Evolutionary conservation across 1,284 basidiomycete species (phyloP).

Genomic region (Inonotus hispidus): DNA sequence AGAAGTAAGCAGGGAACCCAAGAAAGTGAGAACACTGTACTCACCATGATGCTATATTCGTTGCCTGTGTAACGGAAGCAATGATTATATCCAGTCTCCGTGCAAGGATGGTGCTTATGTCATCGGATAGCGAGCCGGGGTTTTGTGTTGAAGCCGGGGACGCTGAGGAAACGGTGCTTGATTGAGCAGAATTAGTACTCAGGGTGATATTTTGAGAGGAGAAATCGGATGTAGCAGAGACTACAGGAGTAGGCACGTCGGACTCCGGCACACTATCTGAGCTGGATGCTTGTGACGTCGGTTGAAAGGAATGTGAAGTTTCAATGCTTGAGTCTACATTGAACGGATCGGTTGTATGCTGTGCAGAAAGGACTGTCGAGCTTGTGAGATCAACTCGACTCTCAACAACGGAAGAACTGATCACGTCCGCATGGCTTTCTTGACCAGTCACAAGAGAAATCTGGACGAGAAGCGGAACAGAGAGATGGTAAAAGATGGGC

Average conservation of each 20-base stretch:
- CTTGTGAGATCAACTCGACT: not conserved
- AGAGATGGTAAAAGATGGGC: not conserved
- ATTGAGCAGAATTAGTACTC: not conserved
- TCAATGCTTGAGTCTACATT: too few relatives aligned
- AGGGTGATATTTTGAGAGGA: too few relatives aligned
- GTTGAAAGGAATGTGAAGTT: too few relatives aligned
- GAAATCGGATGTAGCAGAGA: too few relatives aligned
- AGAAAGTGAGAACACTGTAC: not conserved
- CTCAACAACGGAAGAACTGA: not conserved
- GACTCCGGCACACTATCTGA: too few relatives aligned
- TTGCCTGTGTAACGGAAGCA: conserved; percentile 23
- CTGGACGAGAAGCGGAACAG: not conserved
- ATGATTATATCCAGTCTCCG: conserved; percentile 28
- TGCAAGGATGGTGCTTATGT: conserved; percentile 26
- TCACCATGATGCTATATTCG: conserved; percentile 26
- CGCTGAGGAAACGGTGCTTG: not conserved
- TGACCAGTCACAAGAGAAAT: not conserved
- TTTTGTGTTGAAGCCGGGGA: conserved; percentile 4
- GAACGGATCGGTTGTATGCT: too few relatives aligned
- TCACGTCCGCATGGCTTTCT: not conserved
- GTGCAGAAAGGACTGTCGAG: too few relatives aligned
- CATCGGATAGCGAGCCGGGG: conserved; percentile 17
- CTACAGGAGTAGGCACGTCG: too few relatives aligned
- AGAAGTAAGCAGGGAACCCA: not conserved
- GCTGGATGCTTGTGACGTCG: too few relatives aligned